Base-by-base conservation (phyloP, 768 basidiomycete genomes). In the Pisolithus albus region DNA sequence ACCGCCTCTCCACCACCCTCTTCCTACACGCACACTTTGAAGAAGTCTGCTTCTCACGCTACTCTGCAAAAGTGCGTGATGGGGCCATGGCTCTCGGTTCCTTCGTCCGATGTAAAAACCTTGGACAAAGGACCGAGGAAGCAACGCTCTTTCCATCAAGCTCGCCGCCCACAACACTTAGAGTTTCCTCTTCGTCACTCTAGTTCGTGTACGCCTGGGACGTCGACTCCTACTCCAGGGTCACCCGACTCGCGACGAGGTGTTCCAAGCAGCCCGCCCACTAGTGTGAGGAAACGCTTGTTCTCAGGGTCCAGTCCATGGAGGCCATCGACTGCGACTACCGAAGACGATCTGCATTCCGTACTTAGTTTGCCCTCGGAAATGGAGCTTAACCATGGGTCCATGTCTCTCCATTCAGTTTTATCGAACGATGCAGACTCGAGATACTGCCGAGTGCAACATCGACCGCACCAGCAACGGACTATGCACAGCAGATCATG, bases 401-500 rank as follows among this genome's bases (percentile, higher is more conserved):
- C 52, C 52, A 45, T 38, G 3, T 62, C 66, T 11, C 60, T 50
- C 26, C 19, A 37, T 21, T 21, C 52, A 15, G 54, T 69, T 24
- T 78, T 76, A 10, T 74, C 77, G 54, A 79, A 78, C 73, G 82
- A 83, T 34, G 79, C 79, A 45, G 59, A 63, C 47, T 56, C 64
- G 30, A 76, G 34, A 52, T 57, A n/a, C 55, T 56, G n/a, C 70
- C 73, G 6, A 61, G 55, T 41, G 75, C 73, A 52, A 72, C 73
- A 5, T 19, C 46, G 44, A 54, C 55, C 5, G 49, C 52, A 13
- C 60, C 60, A 8, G 53, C 57, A 4, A 56, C 66, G 15, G 82
- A 83, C 26, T 82, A 83, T 63, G 72, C 68, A 5, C 81, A 84
- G 61, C 77, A 77, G 38, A 86, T 86, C 54, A 76, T 86, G 76